These are phyloP conservation scores for Aspergillus texensis DNA, from an alignment of 2,329 filamentous ascomycete species.

Conservation along the genomic window DNA sequence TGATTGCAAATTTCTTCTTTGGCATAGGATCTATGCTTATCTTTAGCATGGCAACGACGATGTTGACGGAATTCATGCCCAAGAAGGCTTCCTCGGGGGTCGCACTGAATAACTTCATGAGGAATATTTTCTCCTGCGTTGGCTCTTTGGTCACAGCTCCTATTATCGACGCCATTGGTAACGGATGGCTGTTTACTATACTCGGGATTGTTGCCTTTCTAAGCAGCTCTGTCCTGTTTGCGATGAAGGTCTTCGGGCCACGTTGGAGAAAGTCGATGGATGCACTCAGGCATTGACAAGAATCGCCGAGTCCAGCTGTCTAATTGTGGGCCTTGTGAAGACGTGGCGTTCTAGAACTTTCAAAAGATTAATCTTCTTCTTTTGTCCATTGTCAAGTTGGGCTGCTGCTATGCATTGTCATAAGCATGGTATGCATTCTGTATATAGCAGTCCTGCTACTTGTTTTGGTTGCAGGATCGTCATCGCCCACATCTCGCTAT, in stretches of 20 bases:
- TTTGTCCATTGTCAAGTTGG: background rate
- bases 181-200: conserved; percentile 75
- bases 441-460: background rate
- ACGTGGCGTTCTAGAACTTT: background rate
- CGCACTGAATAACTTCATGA: conserved; percentile 78
- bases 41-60: conserved; percentile 73
- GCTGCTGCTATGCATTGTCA: background rate
- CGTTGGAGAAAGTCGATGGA: conserved; percentile 69
- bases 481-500: background rate
- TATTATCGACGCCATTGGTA: conserved; percentile 69
- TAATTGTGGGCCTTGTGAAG: background rate
- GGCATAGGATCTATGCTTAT: conserved; percentile 79
- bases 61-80: conserved; percentile 84
- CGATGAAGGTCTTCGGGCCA: conserved; percentile 62
- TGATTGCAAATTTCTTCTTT: conserved; percentile 72
- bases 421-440: conserved; percentile 1
- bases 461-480: background rate
- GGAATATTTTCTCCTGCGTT: conserved; percentile 76
- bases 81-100: conserved; percentile 70
- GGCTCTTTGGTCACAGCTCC: conserved; percentile 71
- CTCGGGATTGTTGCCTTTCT: conserved; percentile 59
- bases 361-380: background rate
- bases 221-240: conserved; percentile 62
- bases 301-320: background rate
- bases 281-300: conserved; percentile 23